phyloP scores from a whole-genome alignment of 257 asterid genomes.

The Solanum commersonii region DNA sequence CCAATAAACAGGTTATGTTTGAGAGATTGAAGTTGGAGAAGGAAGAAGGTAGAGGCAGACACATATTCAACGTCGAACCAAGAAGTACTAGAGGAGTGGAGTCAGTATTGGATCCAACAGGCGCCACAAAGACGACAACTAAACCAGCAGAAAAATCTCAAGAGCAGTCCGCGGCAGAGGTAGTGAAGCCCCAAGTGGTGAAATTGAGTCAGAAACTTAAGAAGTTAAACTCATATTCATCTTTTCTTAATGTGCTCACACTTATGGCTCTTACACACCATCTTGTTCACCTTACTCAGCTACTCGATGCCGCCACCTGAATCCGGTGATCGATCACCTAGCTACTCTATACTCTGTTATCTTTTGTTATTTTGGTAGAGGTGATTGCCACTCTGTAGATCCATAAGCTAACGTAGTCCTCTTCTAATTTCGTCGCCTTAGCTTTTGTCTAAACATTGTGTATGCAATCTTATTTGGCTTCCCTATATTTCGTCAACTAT shows the following conservation, averaged over 20 bases:
- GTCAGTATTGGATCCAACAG: background rate
- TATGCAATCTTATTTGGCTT: no score
- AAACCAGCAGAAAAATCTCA: no score
- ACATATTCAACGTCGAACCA: background rate
- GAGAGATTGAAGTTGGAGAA: conserved; percentile 69
- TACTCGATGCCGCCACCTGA: background rate
- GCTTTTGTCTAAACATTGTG: background rate
- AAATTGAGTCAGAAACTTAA: conserved; percentile 22
- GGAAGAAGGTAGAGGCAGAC: conserved; percentile 46
- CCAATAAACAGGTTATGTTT: conserved; percentile 38
- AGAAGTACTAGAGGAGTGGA: background rate
- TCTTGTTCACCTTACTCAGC: conserved; percentile 40
- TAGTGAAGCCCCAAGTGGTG: conserved; percentile 14
- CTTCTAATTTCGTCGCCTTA: no score
- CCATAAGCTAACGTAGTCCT: background rate
- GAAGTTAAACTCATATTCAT: conserved; percentile 52
- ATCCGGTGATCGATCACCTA: no score
- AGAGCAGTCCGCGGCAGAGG: background rate
- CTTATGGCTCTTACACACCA: conserved; percentile 55
- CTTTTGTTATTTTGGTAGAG: background rate
- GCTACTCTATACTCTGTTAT: background rate
- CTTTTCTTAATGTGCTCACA: conserved; percentile 47
- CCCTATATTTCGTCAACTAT: no score
- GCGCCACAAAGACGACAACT: background rate
- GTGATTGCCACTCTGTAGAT: background rate